These are phyloP conservation scores for Suillus occidentalis DNA, from an alignment of 768 basidiomycete genomes.

Conservation along the genomic window DNA sequence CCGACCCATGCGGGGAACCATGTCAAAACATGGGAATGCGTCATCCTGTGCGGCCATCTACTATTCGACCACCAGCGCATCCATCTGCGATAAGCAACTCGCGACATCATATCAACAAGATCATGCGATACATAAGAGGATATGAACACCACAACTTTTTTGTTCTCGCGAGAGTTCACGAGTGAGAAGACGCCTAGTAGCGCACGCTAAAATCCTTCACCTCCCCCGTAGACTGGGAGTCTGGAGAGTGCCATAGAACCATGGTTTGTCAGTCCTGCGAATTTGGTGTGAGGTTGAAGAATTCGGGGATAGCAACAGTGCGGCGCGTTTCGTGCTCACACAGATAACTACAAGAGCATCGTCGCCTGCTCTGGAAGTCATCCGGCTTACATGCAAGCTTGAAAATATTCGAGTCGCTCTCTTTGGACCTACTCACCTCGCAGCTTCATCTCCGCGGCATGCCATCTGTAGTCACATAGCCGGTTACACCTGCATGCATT, in stretches of 20 bases:
- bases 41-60: neutral
- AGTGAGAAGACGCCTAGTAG: neutral
- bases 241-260: slow-evolving; percentile 25
- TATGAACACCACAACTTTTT: neutral
- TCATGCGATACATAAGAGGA: neutral
- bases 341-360: slow-evolving; percentile 73
- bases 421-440: slow-evolving; percentile 31
- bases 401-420: slow-evolving; percentile 41
- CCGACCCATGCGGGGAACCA: neutral
- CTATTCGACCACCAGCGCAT: neutral
- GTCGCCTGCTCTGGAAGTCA: slow-evolving; percentile 61
- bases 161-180: neutral
- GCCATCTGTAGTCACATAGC: slow-evolving; percentile 57
- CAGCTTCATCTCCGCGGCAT: slow-evolving; percentile 56
- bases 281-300: slow-evolving; percentile 78
- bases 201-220: neutral
- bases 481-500: slow-evolving; percentile 56
- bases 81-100: neutral
- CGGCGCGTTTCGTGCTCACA: slow-evolving; percentile 43
- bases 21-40: neutral
- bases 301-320: slow-evolving; percentile 79
- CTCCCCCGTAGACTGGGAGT: neutral
- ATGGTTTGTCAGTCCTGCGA: slow-evolving; percentile 60
- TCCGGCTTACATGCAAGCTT: slow-evolving; percentile 60
- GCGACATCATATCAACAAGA: neutral